A percentile compares a stretch with the other conserved stretches of the same genome.
Conservation (phyloP, 1,284 basidiomycete genomes). For the Sporisorium scitamineum region DNA sequence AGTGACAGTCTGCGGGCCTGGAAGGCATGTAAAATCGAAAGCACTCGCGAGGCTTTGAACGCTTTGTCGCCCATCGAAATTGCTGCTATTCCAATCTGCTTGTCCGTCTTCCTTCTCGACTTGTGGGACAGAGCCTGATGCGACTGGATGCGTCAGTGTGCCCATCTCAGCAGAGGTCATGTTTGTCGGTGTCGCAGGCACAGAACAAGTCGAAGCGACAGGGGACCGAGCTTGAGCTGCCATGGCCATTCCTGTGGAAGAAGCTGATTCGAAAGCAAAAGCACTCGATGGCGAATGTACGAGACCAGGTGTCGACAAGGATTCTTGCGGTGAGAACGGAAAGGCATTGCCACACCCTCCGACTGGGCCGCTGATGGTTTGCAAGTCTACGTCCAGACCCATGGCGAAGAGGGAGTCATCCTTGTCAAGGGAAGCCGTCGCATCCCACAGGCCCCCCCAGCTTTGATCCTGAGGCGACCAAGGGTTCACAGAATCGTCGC, state of each 20-base stretch:
- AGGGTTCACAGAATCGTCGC: neutral
- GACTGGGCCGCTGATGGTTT: neutral
- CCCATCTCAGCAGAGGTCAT: neutral
- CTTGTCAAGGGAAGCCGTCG: conserved; percentile 2
- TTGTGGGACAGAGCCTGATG: neutral
- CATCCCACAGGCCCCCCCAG: neutral
- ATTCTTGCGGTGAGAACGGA: conserved; percentile 7
- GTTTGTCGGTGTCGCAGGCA: neutral
- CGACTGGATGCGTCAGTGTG: neutral
- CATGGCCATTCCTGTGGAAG: neutral
- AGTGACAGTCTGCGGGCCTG: neutral
- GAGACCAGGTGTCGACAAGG: conserved; percentile 16
- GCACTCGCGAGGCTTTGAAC: conserved; percentile 14
- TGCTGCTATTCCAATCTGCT: too few relatives aligned
- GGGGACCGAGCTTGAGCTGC: neutral
- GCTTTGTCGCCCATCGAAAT: too few relatives aligned
- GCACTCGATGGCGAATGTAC: conserved; percentile 13
- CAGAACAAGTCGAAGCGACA: conserved; percentile 6
- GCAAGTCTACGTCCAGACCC: conserved; percentile 11
- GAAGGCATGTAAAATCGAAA: conserved; percentile 18
- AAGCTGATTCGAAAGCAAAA: neutral
- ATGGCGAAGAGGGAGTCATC: neutral
- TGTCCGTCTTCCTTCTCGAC: too few relatives aligned
- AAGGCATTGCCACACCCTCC: neutral
- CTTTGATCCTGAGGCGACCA: conserved; percentile 13